Evolutionary conservation across 495 filamentous ascomycete species (phyloP), one percentile per base, ranked within the genome.

Genomic region (Hypoxylon lienhwacheense): DNA sequence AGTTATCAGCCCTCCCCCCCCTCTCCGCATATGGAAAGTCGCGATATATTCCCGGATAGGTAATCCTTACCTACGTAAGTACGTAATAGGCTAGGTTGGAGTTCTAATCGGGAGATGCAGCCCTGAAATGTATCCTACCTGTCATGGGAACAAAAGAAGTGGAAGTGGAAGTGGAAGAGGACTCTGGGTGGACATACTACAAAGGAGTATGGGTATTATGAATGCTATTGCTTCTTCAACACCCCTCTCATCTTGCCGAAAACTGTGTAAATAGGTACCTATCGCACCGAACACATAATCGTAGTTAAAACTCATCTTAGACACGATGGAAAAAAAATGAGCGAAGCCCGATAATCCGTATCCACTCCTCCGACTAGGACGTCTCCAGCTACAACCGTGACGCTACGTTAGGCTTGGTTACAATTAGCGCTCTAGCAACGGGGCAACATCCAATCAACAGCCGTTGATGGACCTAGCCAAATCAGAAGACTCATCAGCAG

Each of bases 381-480:
- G 20, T 35, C 32, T 21, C 31, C 4, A 20, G 6, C 21, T 55
- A 37, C 46, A 31, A 41, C 42, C 58, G 42, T 35, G 34, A 55
- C 42, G 58, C 52, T 56, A 61, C 24, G 46, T 47, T 55, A 39
- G 35, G 21, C 26, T 14, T 55, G 46, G 47, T 56, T 42, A 56
- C 52, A 49, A 41, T 56, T 61, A 56, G 52, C 58, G 52, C 58
- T 61, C 34, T 48, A 32, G 53, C 32, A 41, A 56, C 32, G 34
- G 25, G 25, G 29, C 46, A 34, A 19, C 29, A 11, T 56, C 58
- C 58, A 61, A 61, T 56, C 58, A 61, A 24, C 41, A 24, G 24
- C 34, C 47, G 33, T 2, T 3, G 17, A 28, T 26, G 28, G 17
- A 41, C 25, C 31, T 48, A 22, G 47, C 43, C n/a, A 53, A 52